Percentiles rank a stretch among this genome's conserved stretches.
Evolutionary conservation across 305 asterid species (phyloP).

Genomic region (Fraxinus nigra): DNA sequence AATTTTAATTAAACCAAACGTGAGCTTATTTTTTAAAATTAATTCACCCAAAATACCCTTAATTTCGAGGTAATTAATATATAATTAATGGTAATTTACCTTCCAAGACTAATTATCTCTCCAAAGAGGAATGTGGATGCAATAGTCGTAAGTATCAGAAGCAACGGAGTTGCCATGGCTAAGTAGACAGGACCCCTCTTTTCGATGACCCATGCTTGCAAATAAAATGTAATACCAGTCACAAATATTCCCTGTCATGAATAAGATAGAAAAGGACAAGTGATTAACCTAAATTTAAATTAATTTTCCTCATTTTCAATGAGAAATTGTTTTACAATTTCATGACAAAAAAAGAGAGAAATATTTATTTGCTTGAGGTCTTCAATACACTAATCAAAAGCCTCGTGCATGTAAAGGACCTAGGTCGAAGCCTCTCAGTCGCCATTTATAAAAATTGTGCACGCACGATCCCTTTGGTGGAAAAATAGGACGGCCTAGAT

Average conservation of each 20-base stretch:
- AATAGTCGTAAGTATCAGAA: constrained; percentile 57
- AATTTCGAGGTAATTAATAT: neutral
- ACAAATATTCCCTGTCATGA: constrained; percentile 70
- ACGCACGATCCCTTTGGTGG: no score
- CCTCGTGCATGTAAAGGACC: neutral
- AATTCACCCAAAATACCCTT: neutral
- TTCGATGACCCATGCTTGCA: constrained; percentile 87
- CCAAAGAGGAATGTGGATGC: constrained; percentile 76
- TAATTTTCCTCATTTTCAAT: constrained; percentile 53
- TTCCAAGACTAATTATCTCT: constrained; percentile 71
- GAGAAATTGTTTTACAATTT: constrained; percentile 30
- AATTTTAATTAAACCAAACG: no score
- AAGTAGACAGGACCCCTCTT: constrained; percentile 89
- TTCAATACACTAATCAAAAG: neutral
- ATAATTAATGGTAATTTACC: constrained; percentile 34
- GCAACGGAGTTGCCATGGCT: constrained; percentile 75
- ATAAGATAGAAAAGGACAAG: neutral
- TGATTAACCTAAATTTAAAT: neutral
- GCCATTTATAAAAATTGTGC: no score
- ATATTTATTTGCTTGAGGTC: no score
- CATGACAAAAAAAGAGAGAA: no score
- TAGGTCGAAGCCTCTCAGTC: neutral
- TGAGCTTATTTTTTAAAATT: no score
- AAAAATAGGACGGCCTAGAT: neutral
- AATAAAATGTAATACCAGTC: constrained; percentile 76